Evolutionary conservation across 2,329 filamentous ascomycete species (phyloP).

Genomic region (Purpureocillium takamizusanense): DNA sequence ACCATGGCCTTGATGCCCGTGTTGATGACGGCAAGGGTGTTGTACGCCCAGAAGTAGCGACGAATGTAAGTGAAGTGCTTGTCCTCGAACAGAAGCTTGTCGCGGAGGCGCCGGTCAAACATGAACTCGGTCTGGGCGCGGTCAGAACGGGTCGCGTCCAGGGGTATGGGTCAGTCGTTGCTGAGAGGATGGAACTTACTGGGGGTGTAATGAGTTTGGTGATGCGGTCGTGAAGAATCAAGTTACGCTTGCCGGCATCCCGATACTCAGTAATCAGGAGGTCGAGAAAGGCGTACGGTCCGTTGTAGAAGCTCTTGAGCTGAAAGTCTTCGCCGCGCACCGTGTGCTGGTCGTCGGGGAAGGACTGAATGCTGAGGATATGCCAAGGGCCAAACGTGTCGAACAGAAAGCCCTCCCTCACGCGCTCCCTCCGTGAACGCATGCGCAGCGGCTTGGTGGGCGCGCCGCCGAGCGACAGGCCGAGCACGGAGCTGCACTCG

Average conservation of each 20-base stretch:
- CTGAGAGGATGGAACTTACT: constrained; percentile 15
- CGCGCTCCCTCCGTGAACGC: constrained; percentile 36
- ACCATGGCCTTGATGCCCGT: constrained; percentile 50
- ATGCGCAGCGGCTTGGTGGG: constrained; percentile 40
- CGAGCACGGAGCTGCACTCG: constrained; percentile 50
- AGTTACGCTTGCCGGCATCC: constrained; percentile 50
- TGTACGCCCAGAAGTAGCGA: constrained; percentile 54
- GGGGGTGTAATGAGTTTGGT: constrained; percentile 51
- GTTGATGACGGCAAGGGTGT: constrained; percentile 51
- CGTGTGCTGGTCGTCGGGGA: constrained; percentile 48
- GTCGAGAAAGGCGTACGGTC: constrained; percentile 52
- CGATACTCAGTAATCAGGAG: constrained; percentile 50
- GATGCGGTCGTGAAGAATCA: constrained; percentile 46
- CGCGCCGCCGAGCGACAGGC: constrained; percentile 44
- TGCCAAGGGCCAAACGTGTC: constrained; percentile 54
- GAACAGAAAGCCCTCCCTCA: constrained; percentile 42
- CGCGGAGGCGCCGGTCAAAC: constrained; percentile 45
- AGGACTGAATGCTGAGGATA: constrained; percentile 48
- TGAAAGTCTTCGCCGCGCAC: constrained; percentile 45
- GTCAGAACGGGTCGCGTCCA: no score
- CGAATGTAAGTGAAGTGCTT: constrained; percentile 51
- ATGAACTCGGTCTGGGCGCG: constrained; percentile 39
- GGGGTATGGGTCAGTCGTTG: no score
- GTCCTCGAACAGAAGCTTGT: constrained; percentile 53
- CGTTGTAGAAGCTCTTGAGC: constrained; percentile 47